phyloP scores from a whole-genome alignment of 2,329 filamentous ascomycete genomes.

The Fusarium illudens region DNA sequence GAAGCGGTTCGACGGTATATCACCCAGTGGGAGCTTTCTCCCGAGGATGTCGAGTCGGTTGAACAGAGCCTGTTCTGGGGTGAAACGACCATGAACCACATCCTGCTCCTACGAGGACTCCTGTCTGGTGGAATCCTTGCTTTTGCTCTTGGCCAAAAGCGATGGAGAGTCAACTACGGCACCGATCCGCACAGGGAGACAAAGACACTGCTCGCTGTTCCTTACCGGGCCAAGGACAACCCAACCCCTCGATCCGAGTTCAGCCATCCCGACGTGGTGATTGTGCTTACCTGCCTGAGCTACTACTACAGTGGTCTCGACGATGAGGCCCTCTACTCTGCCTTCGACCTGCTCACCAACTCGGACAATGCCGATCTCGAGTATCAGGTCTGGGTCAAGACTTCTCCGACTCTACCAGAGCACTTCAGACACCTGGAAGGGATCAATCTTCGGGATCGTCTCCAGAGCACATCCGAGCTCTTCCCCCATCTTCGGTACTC shows the following conservation, averaged over 20 bases:
- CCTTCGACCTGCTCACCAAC: constrained; percentile 57
- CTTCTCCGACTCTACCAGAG: constrained; percentile 44
- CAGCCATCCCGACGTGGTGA: constrained; percentile 67
- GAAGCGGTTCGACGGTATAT: constrained; percentile 56
- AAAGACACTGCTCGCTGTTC: constrained; percentile 61
- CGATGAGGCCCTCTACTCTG: constrained; percentile 57
- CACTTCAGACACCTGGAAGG: constrained; percentile 54
- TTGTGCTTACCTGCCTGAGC: constrained; percentile 62
- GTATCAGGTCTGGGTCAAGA: constrained; percentile 59
- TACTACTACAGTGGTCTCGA: constrained; percentile 66
- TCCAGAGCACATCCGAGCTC: constrained; percentile 56
- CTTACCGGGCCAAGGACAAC: constrained; percentile 66
- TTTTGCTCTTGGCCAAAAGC: constrained; percentile 64
- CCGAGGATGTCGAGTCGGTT: constrained; percentile 45
- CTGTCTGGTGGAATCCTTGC: constrained; percentile 63
- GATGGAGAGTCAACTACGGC: constrained; percentile 73
- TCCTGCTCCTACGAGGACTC: constrained; percentile 64
- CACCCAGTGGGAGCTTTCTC: constrained; percentile 42
- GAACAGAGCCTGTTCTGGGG: constrained; percentile 51
- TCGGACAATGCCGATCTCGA: constrained; percentile 62
- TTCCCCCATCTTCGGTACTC: constrained; percentile 63
- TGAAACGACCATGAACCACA: constrained; percentile 42
- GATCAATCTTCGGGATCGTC: constrained; percentile 66
- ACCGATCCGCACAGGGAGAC: constrained; percentile 54
- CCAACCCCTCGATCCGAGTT: constrained; percentile 67